Conservation (phyloP, 345 rosid species). For the Eucalyptus pauciflora region DNA sequence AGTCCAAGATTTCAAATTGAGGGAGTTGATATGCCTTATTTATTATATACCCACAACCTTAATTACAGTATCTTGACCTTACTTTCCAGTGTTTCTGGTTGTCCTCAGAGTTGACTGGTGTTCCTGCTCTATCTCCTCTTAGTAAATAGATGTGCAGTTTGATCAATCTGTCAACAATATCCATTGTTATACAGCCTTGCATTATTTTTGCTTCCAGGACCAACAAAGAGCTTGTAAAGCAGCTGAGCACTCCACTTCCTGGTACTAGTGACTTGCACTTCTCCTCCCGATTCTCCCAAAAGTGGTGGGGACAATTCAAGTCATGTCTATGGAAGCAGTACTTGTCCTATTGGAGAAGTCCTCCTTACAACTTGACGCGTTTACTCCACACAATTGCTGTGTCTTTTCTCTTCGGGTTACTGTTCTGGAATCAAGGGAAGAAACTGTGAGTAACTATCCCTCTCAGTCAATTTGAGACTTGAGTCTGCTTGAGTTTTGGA, state of each 20-base stretch:
- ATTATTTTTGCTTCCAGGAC: constrained; percentile 11
- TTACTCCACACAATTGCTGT: constrained; percentile 10
- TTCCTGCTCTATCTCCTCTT: neutral
- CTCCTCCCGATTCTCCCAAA: constrained; percentile 38
- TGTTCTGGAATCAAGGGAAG: constrained; percentile 63
- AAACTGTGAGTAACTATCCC: constrained; percentile 31
- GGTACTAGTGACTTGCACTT: constrained; percentile 49
- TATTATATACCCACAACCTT: neutral
- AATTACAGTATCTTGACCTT: neutral
- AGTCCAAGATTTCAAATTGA: neutral
- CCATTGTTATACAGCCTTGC: neutral
- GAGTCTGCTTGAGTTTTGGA: neutral
- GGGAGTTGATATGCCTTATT: neutral
- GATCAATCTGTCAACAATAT: neutral
- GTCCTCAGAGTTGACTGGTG: neutral
- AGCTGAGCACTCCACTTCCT: constrained; percentile 23
- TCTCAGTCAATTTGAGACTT: neutral
- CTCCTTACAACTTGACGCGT: constrained; percentile 58
- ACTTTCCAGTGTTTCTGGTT: neutral
- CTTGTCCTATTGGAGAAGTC: constrained; percentile 80
- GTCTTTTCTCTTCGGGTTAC: constrained; percentile 44
- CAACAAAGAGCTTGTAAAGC: constrained; percentile 31
- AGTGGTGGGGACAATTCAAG: constrained; percentile 60
- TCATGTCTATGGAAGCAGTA: constrained; percentile 70
- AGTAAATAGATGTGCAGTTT: neutral